Percentiles rank a stretch among this genome's conserved stretches.
phyloP scores from a whole-genome alignment of 2,329 filamentous ascomycete species.

The Parasarocladium wereldwijsianum region DNA sequence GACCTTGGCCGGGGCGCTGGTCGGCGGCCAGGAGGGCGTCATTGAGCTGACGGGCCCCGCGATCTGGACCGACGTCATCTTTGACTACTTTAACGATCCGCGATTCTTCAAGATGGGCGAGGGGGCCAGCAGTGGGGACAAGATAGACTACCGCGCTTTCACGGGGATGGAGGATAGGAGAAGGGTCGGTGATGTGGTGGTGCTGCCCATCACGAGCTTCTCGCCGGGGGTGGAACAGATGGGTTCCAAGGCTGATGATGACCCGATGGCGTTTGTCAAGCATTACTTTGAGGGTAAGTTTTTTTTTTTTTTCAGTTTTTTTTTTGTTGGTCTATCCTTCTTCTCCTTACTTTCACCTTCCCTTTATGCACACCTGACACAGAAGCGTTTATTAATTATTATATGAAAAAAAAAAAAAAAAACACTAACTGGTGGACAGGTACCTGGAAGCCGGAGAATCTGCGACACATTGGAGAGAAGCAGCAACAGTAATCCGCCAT shows the following conservation, averaged over 20 bases:
- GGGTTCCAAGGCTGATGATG: slow-evolving; percentile 74
- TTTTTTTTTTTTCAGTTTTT: not conserved
- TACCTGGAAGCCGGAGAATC: slow-evolving; percentile 61
- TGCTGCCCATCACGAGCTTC: slow-evolving; percentile 93
- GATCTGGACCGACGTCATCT: slow-evolving; percentile 84
- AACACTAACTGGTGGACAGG: slow-evolving; percentile 27
- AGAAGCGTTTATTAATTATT: not conserved
- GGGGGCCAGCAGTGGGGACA: slow-evolving; percentile 46
- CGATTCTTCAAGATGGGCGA: slow-evolving; percentile 65
- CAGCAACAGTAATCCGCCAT: too few species aligned
- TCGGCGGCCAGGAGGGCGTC: slow-evolving; percentile 45
- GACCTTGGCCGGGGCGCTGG: slow-evolving; percentile 40
- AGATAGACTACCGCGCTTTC: slow-evolving; percentile 78
- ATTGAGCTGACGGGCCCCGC: slow-evolving; percentile 92
- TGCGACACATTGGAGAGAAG: slow-evolving; percentile 51
- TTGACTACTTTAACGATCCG: slow-evolving; percentile 85
- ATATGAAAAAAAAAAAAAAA: not conserved
- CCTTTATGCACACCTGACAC: too few species aligned
- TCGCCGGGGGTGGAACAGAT: slow-evolving; percentile 90
- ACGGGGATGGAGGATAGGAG: slow-evolving; percentile 72
- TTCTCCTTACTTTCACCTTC: not conserved
- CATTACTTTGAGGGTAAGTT: slow-evolving; percentile 83
- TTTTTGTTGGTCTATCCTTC: not conserved
- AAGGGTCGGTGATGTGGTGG: slow-evolving; percentile 83
- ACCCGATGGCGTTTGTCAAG: slow-evolving; percentile 95